These are phyloP conservation scores for Bassia scoparia DNA, from an alignment of 148 eudicot species.

Conservation along the genomic window DNA sequence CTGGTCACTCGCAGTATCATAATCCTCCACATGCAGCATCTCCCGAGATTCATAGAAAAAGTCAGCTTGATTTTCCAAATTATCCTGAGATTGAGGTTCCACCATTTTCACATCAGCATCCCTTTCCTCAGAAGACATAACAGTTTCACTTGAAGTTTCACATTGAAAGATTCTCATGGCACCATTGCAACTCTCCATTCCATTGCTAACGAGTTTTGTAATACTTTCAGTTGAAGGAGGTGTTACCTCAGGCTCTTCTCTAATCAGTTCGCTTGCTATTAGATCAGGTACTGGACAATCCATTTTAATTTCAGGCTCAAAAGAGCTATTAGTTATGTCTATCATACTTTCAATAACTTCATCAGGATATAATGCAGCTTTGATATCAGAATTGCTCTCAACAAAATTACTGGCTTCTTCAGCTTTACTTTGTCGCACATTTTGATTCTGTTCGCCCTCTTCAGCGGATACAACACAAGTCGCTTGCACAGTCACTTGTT, in stretches of 20 bases:
- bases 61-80: constrained; percentile 27
- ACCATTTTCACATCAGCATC: constrained; percentile 28
- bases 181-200: constrained; percentile 22
- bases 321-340: constrained; percentile 28
- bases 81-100: constrained; percentile 30
- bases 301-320: constrained; percentile 25
- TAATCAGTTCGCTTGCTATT: constrained; percentile 19
- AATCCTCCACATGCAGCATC: constrained; percentile 25
- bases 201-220: constrained; percentile 31
- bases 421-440: constrained; percentile 23
- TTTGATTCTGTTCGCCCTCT: constrained; percentile 25
- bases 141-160: constrained; percentile 30
- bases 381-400: constrained; percentile 15
- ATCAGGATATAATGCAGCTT: constrained; percentile 11
- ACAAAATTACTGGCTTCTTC: constrained; percentile 29
- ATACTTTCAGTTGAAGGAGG: constrained; percentile 30
- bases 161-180: constrained; percentile 15
- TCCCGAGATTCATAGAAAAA: constrained; percentile 17
- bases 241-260: constrained; percentile 29
- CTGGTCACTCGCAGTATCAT: constrained; percentile 19
- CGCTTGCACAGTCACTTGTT: constrained; percentile 30
- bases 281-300: constrained; percentile 22
- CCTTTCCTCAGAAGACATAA: constrained; percentile 24
- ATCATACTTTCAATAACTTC: constrained; percentile 32
- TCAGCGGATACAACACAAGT: constrained; percentile 24